phyloP scores from a whole-genome alignment of 2,329 filamentous ascomycete species.

The Aspergillus puulaauensis region DNA sequence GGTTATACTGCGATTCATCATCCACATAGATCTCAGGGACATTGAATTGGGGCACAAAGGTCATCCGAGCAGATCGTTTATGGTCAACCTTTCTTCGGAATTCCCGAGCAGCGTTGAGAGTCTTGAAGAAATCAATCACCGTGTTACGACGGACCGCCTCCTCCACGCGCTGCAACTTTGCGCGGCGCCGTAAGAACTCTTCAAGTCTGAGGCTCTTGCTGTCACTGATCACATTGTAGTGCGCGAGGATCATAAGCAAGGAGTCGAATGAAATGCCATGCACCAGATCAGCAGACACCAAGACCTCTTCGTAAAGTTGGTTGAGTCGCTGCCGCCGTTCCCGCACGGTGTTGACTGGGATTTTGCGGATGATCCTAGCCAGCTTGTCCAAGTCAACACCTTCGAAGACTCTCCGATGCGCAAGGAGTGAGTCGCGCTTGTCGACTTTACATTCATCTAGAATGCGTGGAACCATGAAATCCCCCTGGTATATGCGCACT shows the following conservation, averaged over 20 bases:
- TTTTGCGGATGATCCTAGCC: conserved; percentile 67
- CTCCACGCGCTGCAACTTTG: conserved; percentile 87
- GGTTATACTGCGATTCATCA: conserved; percentile 58
- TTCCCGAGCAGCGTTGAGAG: conserved; percentile 77
- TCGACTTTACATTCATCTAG: conserved; percentile 76
- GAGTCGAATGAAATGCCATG: conserved; percentile 88
- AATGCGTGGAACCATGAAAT: conserved; percentile 82
- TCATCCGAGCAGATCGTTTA: conserved; percentile 75
- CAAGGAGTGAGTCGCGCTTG: conserved; percentile 45
- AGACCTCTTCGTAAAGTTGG: conserved; percentile 93
- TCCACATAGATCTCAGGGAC: conserved; percentile 91
- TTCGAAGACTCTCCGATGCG: conserved; percentile 42
- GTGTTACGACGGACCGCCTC: conserved; percentile 88
- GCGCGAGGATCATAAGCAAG: conserved; percentile 90
- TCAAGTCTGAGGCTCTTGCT: conserved; percentile 93
- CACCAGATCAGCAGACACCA: conserved; percentile 88
- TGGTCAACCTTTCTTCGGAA: conserved; percentile 75
- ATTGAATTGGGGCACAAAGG: conserved; percentile 71
- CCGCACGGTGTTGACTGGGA: conserved; percentile 75
- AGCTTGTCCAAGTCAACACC: conserved; percentile 74
- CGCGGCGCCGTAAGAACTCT: conserved; percentile 87
- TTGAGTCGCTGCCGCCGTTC: conserved; percentile 78
- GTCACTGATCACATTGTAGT: conserved; percentile 98
- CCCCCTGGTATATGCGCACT: conserved; percentile 92
- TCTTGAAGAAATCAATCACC: conserved; percentile 95